Evolutionary conservation across 441 rosid genomes (phyloP).

Genomic region (Brassica hybrid): DNA sequence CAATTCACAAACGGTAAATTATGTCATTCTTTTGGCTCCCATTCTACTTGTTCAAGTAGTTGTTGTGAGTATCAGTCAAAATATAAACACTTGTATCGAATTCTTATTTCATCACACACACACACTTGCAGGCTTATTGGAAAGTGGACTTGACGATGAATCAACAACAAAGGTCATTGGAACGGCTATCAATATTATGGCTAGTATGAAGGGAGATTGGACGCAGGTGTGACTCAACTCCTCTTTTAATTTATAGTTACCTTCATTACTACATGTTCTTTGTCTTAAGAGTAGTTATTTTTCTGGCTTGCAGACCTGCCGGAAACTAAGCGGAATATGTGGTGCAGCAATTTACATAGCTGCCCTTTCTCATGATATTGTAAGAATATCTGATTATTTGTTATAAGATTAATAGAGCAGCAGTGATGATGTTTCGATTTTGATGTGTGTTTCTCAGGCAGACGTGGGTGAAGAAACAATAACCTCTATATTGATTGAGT

Average conservation of each 20-base stretch:
- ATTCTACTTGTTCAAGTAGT: background rate
- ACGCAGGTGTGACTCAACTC: background rate
- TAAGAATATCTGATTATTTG: background rate
- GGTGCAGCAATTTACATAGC: conserved; percentile 4
- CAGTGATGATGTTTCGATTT: background rate
- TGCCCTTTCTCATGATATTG: background rate
- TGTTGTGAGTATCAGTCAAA: background rate
- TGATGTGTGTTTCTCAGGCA: conserved; percentile 49
- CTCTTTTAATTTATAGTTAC: background rate
- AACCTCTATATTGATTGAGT: conserved; percentile 78
- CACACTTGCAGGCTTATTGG: background rate
- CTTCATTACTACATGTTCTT: background rate
- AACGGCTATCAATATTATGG: background rate
- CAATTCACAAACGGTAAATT: background rate
- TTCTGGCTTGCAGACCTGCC: background rate
- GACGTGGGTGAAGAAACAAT: conserved; percentile 81
- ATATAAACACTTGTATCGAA: background rate
- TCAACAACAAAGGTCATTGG: background rate
- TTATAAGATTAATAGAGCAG: background rate
- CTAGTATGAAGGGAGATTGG: conserved; percentile 3
- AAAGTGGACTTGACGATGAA: background rate
- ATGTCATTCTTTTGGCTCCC: background rate
- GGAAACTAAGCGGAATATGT: background rate
- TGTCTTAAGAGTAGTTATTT: background rate
- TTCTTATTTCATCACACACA: background rate